Evolutionary conservation across 805 yeast species (phyloP).

Genomic region (Ogataea pignaliae): DNA sequence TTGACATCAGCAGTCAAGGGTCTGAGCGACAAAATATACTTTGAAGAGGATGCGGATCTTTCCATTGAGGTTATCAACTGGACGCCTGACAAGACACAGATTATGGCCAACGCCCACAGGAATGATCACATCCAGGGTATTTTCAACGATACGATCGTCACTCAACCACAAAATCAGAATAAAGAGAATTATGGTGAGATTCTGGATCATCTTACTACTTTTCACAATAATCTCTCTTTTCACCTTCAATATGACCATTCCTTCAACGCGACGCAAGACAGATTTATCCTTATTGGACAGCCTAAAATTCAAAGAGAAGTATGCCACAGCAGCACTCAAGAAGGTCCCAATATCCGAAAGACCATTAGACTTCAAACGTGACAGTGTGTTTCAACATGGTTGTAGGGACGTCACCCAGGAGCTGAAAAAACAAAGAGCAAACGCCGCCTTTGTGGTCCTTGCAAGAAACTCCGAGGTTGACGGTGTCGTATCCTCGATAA

Average conservation of each 20-base stretch:
- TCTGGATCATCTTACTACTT: constrained; percentile 13
- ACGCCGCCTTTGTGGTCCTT: constrained; percentile 80
- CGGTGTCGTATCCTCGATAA: constrained; percentile 72
- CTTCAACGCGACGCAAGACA: background rate
- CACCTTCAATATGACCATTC: background rate
- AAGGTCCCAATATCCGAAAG: constrained; percentile 26
- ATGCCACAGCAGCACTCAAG: constrained; percentile 6
- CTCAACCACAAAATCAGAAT: constrained; percentile 12
- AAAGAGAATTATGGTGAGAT: constrained; percentile 8
- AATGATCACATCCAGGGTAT: too few relatives aligned
- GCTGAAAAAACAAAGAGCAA: constrained; percentile 43
- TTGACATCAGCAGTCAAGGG: too few relatives aligned
- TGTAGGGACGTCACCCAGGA: constrained; percentile 27
- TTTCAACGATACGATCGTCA: background rate
- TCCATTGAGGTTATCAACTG: background rate
- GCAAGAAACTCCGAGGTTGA: constrained; percentile 77
- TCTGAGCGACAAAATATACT: too few relatives aligned
- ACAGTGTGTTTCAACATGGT: constrained; percentile 30
- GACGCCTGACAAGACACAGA: too few relatives aligned
- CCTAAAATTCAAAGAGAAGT: constrained; percentile 18
- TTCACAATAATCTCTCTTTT: background rate
- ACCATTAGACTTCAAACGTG: constrained; percentile 19
- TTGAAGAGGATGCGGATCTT: too few relatives aligned
- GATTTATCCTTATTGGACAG: constrained; percentile 6
- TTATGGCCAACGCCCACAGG: background rate